Evolutionary conservation across 495 filamentous ascomycete species (phyloP), one percentile per base, ranked within the genome.

Genomic region (Schizothecium vesticola): DNA sequence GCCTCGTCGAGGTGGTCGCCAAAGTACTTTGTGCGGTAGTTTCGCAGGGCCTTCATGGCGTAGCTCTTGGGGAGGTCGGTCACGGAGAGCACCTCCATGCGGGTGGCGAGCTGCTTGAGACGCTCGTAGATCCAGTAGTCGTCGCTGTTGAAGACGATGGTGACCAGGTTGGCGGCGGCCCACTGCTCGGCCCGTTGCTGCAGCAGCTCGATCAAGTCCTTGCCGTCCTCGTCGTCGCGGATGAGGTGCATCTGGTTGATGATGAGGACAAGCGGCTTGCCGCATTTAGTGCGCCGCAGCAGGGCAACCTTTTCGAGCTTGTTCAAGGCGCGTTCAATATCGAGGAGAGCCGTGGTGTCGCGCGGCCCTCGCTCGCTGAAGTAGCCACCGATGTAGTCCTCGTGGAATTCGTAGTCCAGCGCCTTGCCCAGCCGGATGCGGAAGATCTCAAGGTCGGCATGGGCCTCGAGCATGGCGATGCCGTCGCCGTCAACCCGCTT

Each of bases 121-220:
- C 92, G 85, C 76, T 99, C 95, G 73, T 97, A 98, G 0, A 98
- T 90, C 95, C 95, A 99, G 77, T 97, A 99, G 72, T 97, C 94
- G 73, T 99, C 95, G 66, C 87, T 91, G 76, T 97, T 97, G 72
- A 98, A 89, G 8, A 99, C 87, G 68, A 96, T 88, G 1, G 94
- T 97, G 16, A 94, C 89, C 1, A 99, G 83, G 68, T 91, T 92
- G 43, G 88, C 87, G 7, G 94, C 94, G 3, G 95, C 94, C 95
- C 95, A 99, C 72, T 92, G 88, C 76, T 99, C 96, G 0, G 95
- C 95, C 26, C 93, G 87, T 77, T 99, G 95, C 76, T 99, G 95
- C 22, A 99, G 89, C 61, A 98, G 87, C 77, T 99, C 95, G 6
- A 99, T 86, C 22, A 99, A 82, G 77, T 97, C 92, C 63, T 88